Conservation (phyloP, 2,329 filamentous ascomycete genomes). For the Ceratocystis ficicola region DNA sequence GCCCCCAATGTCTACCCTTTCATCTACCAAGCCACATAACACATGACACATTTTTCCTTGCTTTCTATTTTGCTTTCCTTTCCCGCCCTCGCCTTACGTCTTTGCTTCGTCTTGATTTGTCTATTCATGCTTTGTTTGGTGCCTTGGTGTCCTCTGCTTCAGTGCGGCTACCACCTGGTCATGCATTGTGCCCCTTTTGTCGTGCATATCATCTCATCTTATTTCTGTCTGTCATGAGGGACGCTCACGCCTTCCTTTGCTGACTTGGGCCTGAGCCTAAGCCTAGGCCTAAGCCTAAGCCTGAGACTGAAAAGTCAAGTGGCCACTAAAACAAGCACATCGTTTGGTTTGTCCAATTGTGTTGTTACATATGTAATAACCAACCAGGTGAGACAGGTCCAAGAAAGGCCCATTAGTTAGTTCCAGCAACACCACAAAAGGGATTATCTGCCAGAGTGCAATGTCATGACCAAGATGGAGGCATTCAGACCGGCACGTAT, state of each 20-base stretch:
- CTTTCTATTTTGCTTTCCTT: background rate
- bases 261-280: too few species aligned
- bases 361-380: background rate
- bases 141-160: constrained; percentile 9
- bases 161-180: constrained; percentile 1
- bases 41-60: background rate
- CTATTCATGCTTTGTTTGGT: background rate
- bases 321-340: background rate
- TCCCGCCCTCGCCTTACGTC: too few species aligned
- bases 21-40: background rate
- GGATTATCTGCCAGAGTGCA: background rate
- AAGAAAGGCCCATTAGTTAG: background rate
- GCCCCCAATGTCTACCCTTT: background rate
- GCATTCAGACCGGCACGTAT: background rate
- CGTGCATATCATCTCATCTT: constrained; percentile 19
- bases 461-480: too few species aligned
- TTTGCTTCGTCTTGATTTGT: constrained; percentile 1
- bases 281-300: too few species aligned
- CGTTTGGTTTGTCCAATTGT: background rate
- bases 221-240: background rate
- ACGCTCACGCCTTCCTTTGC: background rate
- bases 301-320: background rate
- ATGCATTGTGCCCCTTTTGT: constrained; percentile 17
- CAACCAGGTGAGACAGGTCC: background rate
- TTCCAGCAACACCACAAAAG: background rate